A percentile compares a stretch with the other conserved stretches of the same genome.
Conservation (phyloP, 2,329 filamentous ascomycete species). For the Didymella sp. region DNA sequence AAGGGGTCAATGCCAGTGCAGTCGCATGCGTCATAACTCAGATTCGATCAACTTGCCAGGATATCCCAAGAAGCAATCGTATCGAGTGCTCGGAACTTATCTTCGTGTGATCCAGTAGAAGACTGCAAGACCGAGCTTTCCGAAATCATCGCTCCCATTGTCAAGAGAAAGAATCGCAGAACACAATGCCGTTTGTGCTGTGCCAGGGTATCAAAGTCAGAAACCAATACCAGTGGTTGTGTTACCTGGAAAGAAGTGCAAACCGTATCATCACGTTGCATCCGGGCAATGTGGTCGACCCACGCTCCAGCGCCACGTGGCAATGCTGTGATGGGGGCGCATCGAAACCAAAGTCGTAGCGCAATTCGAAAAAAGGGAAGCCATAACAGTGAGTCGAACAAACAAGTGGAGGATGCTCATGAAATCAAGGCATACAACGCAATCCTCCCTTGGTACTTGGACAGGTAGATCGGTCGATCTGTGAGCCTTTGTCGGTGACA, state of each 20-base stretch:
- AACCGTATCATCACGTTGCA: not conserved
- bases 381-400: not conserved
- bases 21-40: not conserved
- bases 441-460: slow-evolving; percentile 4
- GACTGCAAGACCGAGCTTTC: not conserved
- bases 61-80: not conserved
- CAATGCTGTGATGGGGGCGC: not conserved
- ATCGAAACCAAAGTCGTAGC: not conserved
- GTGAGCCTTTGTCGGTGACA: slow-evolving; percentile 10
- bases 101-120: not conserved
- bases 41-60: not conserved
- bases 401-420: not conserved
- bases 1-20: not conserved
- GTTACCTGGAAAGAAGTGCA: not conserved
- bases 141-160: not conserved
- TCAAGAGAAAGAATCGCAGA: not conserved
- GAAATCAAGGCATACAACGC: slow-evolving; percentile 2
- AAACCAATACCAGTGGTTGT: not conserved
- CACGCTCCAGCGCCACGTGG: no score
- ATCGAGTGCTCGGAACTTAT: not conserved
- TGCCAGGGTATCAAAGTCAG: not conserved
- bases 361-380: not conserved
- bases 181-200: not conserved
- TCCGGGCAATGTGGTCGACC: not conserved
- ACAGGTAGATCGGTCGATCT: slow-evolving; percentile 1